Base-by-base conservation (phyloP, 202 grass and related monocot species). In the Dendrocalamus latiflorus region DNA sequence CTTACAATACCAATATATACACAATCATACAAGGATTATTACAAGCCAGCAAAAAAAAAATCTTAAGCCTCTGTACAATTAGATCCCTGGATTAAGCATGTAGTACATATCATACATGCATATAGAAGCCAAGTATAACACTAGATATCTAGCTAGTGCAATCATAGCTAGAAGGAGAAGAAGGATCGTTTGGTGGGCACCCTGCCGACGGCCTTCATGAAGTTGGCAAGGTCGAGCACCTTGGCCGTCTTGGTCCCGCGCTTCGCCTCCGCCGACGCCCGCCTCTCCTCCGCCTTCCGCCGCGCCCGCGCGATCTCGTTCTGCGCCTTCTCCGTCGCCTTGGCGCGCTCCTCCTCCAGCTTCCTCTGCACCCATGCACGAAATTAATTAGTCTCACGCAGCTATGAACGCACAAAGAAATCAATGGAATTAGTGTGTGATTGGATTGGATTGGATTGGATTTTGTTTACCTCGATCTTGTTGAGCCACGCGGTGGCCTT, bases 141-240 rank as follows among this genome's bases (percentile, higher is more conserved):
- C 25, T 22, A 36, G 10, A 73, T 55, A 13, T 13, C 55, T 24
- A 58, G 55, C 21, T n/a, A n/a, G n/a, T 67, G 6, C 6, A 53
- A 73, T 51, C 18, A 20, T 22, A 7, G 14, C 63, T n/a, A 65
- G 81, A 55, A 83, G 33, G 81, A 94, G 79, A 89, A 94, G 77
- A 91, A 94, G 68, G 92, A 91, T 4, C 86, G 86, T 48, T 91
- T 94, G 50, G 80, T 84, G 8, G 92, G 92, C 30, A 85, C 77
- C 74, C 86, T 88, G 22, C 92, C 89, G n/a, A 91, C 92, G 16
- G 92, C 92, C 79, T 90, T 84, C 89, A 87, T n/a, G n/a, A n/a
- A n/a, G n/a, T n/a, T 85, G 33, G 92, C 72, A 4, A 91, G 65
- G 10, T 94, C 92, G 4, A 94, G 30, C 56, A 91, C 80, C 85